These are phyloP conservation scores for Violaceomyces palustris DNA, from an alignment of 1,284 basidiomycete genomes.

Conservation along the genomic window DNA sequence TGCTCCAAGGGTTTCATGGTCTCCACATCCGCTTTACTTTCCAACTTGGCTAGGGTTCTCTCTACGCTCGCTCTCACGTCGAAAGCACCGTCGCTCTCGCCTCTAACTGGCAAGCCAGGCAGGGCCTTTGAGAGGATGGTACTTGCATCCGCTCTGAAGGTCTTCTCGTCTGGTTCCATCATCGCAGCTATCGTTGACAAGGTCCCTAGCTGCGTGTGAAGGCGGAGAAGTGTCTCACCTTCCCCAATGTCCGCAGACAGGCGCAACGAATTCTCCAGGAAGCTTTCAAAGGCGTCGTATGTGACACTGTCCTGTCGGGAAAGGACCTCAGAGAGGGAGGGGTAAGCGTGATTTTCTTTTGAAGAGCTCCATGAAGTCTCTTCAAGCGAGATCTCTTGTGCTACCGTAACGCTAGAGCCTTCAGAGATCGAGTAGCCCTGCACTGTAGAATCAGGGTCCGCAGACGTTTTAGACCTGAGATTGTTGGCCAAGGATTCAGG, in stretches of 20 bases:
- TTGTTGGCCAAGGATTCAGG: constrained; percentile 19
- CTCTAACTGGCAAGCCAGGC: constrained; percentile 16
- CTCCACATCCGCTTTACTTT: background rate
- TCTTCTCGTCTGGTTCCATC: constrained; percentile 26
- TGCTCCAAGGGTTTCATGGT: background rate
- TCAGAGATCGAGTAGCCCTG: too few species aligned
- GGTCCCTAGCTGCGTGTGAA: constrained; percentile 42
- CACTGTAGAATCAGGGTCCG: too few species aligned
- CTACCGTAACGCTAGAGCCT: too few species aligned
- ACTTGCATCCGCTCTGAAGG: constrained; percentile 34
- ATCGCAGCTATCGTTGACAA: constrained; percentile 31
- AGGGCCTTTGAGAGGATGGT: constrained; percentile 33
- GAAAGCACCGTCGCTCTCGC: constrained; percentile 11
- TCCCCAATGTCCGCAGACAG: constrained; percentile 23
- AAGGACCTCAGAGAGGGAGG: too few species aligned
- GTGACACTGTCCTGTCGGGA: constrained; percentile 13
- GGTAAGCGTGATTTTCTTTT: too few species aligned
- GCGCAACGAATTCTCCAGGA: constrained; percentile 23
- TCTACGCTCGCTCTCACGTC: too few species aligned
- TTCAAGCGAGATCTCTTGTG: too few species aligned
- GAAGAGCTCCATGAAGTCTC: too few species aligned
- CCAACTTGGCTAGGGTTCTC: too few species aligned
- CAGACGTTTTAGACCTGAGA: too few species aligned
- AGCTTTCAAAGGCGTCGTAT: constrained; percentile 41
- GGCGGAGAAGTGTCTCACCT: constrained; percentile 40